Conservation (phyloP, 176 grass and related monocot genomes). For the Otatea glauca region DNA sequence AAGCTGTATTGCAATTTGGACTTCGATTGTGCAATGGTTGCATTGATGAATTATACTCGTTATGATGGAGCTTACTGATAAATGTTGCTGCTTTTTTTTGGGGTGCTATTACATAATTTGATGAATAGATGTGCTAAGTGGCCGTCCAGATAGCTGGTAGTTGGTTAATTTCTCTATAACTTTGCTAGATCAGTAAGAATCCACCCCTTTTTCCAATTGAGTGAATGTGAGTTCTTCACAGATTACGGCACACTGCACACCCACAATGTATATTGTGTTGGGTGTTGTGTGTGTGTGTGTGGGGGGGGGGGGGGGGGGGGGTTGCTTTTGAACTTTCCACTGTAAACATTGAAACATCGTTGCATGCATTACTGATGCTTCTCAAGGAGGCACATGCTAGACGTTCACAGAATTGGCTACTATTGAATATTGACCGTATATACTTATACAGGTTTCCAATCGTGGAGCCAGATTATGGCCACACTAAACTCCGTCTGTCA, state of each 20-base stretch:
- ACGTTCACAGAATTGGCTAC: neutral
- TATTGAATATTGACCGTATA: conserved; percentile 11
- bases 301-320: neutral
- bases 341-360: neutral
- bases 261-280: neutral
- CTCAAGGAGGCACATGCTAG: neutral
- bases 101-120: neutral
- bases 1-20: neutral
- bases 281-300: neutral
- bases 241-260: neutral
- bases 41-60: neutral
- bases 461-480: conserved; percentile 90
- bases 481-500: conserved; percentile 88
- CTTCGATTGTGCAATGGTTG: neutral
- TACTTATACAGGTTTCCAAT: conserved; percentile 79
- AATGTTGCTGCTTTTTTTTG: neutral
- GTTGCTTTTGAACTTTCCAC: neutral
- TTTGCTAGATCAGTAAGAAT: neutral
- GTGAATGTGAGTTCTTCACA: neutral
- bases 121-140: neutral
- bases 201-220: neutral
- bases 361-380: neutral
- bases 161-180: neutral
- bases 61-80: neutral
- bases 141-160: neutral